Evolutionary conservation across 257 asterid species (phyloP), one percentile per base, ranked within the genome.

Genomic region (Cordia subcordata): DNA sequence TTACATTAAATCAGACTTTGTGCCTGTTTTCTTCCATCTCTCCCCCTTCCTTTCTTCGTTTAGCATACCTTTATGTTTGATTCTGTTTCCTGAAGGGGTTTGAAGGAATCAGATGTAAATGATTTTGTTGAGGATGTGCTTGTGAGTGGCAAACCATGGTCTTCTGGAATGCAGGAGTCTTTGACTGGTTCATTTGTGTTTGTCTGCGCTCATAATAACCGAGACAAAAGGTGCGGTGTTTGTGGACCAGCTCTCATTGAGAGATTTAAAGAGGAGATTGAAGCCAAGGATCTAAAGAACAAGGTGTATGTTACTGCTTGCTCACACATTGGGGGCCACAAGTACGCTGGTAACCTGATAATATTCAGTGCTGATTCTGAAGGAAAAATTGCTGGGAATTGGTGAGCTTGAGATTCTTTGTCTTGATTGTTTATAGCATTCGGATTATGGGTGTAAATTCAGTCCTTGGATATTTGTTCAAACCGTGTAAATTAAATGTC

Each of bases 271-370:
- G 91, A 82, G 76, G 94, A 74, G 74, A 74, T 85, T 66, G 85
- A 69, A 64, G 64, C 82, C 60, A 81, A 72, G 87, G 79, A 77
- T 49, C 72, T 80, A 77, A 81, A 75, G 61, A 65, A 68, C 62
- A 77, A 76, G 58, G 82, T 93, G 22, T 64, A 39, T 67, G 97
- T 89, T 64, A 66, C 85, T 75, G 95, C 95, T 69, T 93, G 96
- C 76, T 93, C 96, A 4, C 99, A 93, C 80, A 60, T 93, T 19
- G 99, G 99, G 53, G 99, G 97, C 49, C 97, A 93, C 73, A 93
- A 93, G 79, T 89, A 93, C 74, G 99, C 99, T 35, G 99, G 99
- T 66, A 93, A 89, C 35, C 83, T 81, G 64, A 89, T 93, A 57
- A 82, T 75, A 61, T 93, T 86, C 76, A 75, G 88, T 69, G 78